Evolutionary conservation across 345 rosid genomes (phyloP).

Genomic region (Limnanthes douglasii): DNA sequence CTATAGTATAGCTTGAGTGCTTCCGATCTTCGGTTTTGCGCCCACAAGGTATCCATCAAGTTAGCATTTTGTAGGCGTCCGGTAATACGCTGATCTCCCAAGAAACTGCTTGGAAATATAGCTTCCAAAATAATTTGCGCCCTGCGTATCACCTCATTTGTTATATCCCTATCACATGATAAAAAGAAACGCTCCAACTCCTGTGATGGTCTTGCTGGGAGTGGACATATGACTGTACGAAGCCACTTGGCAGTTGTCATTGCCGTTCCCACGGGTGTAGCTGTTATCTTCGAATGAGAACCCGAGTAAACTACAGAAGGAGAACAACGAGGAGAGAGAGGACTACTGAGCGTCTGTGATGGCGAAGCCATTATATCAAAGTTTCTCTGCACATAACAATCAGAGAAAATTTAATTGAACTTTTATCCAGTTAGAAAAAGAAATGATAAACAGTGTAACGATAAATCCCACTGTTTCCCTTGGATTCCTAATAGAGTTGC

Average conservation of each 20-base stretch:
- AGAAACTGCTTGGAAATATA: conserved; percentile 66
- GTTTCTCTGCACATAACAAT: conserved; percentile 35
- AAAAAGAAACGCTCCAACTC: conserved; percentile 55
- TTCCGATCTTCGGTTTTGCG: conserved; percentile 78
- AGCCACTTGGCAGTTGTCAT: conserved; percentile 99
- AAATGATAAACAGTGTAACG: conserved; percentile 1
- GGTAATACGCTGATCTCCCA: conserved; percentile 45
- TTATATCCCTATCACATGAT: conserved; percentile 77
- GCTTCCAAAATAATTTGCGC: conserved; percentile 86
- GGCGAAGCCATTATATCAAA: conserved; percentile 73
- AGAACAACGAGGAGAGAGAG: conserved; percentile 73
- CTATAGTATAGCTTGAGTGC: conserved; percentile 80
- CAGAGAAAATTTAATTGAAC: background rate
- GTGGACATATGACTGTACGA: conserved; percentile 63
- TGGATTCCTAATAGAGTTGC: too few relatives aligned
- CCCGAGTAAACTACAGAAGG: conserved; percentile 42
- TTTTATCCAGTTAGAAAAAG: background rate
- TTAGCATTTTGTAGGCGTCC: conserved; percentile 58
- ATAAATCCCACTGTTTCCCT: too few relatives aligned
- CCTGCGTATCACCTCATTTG: conserved; percentile 59
- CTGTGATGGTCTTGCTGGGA: conserved; percentile 59
- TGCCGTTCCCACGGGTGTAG: conserved; percentile 87
- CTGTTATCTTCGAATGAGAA: conserved; percentile 40
- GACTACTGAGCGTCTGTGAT: conserved; percentile 54
- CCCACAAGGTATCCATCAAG: conserved; percentile 92